A percentile compares a stretch with the other conserved stretches of the same genome.
Conservation (phyloP, 768 basidiomycete species). For the Suillus lakei region DNA sequence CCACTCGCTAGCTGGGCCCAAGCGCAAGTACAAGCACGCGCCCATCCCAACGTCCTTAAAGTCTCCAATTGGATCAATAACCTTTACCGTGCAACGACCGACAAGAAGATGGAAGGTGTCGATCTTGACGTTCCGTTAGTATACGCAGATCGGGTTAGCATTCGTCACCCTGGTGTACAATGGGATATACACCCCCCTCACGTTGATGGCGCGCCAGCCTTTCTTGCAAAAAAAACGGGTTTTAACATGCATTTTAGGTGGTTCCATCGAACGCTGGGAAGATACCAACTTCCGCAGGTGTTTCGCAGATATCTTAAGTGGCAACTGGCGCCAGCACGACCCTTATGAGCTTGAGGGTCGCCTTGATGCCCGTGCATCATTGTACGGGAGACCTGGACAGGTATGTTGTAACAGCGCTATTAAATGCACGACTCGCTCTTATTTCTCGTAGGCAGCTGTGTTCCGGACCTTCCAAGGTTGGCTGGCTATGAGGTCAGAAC, state of each 20-base stretch:
- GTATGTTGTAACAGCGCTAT: conserved; percentile 27
- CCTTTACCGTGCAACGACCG: conserved; percentile 55
- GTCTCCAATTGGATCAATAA: conserved; percentile 65
- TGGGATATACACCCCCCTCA: conserved; percentile 63
- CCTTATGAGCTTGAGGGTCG: conserved; percentile 66
- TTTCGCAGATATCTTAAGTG: conserved; percentile 63
- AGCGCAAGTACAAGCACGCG: conserved; percentile 69
- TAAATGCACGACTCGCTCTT: background rate
- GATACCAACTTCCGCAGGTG: conserved; percentile 61
- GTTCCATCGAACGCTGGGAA: conserved; percentile 78
- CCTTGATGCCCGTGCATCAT: conserved; percentile 61
- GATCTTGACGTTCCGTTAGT: conserved; percentile 64
- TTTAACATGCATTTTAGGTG: conserved; percentile 48
- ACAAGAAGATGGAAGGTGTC: conserved; percentile 50
- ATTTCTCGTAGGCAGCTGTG: conserved; percentile 43
- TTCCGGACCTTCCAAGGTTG: conserved; percentile 80
- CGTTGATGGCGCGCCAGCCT: conserved; percentile 50
- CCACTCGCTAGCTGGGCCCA: conserved; percentile 45
- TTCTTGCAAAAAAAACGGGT: background rate
- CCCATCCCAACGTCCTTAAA: conserved; percentile 67
- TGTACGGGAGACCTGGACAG: conserved; percentile 64
- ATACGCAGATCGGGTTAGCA: conserved; percentile 78
- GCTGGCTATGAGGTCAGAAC: conserved; percentile 63
- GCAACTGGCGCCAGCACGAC: conserved; percentile 68
- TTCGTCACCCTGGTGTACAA: conserved; percentile 64